Conservation (phyloP, 768 basidiomycete species). For the Boletus rubropictus region DNA sequence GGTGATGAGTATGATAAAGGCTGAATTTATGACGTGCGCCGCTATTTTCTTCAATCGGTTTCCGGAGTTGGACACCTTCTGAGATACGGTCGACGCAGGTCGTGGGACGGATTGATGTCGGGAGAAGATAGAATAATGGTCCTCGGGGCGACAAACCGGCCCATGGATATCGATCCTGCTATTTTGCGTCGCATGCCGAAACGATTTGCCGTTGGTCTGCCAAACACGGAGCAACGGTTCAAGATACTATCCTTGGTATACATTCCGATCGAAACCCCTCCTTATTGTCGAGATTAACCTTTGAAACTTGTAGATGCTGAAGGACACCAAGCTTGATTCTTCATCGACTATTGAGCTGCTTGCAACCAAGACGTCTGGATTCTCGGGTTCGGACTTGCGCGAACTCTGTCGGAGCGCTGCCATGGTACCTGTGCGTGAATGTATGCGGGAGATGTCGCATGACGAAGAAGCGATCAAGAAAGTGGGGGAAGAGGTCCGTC, state of each 20-base stretch:
- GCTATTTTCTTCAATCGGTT: neutral
- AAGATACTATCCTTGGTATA: slow-evolving; percentile 79
- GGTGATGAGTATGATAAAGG: slow-evolving; percentile 98
- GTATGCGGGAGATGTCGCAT: slow-evolving; percentile 50
- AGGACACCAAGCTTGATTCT: slow-evolving; percentile 62
- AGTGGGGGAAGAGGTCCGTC: slow-evolving; percentile 38
- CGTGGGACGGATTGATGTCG: slow-evolving; percentile 93
- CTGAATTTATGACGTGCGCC: slow-evolving; percentile 86
- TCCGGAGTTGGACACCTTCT: neutral
- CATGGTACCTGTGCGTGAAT: slow-evolving; percentile 87
- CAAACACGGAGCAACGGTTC: slow-evolving; percentile 68
- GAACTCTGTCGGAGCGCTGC: slow-evolving; percentile 92
- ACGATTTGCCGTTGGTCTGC: slow-evolving; percentile 81
- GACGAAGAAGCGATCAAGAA: slow-evolving; percentile 45
- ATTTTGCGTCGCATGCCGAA: slow-evolving; percentile 97
- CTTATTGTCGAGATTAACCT: neutral
- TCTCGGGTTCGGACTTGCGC: slow-evolving; percentile 86
- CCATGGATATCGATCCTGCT: slow-evolving; percentile 84
- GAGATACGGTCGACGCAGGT: slow-evolving; percentile 35
- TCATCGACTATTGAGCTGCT: slow-evolving; percentile 57
- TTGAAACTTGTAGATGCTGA: slow-evolving; percentile 60
- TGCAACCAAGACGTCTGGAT: slow-evolving; percentile 63
- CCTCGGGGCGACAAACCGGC: slow-evolving; percentile 92
- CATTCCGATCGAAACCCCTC: neutral
- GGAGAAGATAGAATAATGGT: slow-evolving; percentile 79